Evolutionary conservation across 768 basidiomycete species (phyloP), one percentile per base, ranked within the genome.

Genomic region (Strobilomyces echinocephalus): DNA sequence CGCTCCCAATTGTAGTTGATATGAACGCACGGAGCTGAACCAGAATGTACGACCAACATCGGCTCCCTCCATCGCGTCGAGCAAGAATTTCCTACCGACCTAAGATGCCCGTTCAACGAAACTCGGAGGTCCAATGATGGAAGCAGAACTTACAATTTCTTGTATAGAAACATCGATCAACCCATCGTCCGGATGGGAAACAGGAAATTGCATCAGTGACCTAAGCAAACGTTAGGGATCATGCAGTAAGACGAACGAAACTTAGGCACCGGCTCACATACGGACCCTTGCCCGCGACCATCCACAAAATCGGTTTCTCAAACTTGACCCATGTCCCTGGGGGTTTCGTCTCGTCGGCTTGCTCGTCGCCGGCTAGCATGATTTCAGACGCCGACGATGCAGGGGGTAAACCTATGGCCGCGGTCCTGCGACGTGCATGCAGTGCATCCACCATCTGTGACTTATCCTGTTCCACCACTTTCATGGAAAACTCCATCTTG

Each of bases 181-280:
- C 0, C 90, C 89, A 62, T 94, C 89, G 54, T 87, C 81, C 0
- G 89, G 87, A 46, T 85, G 66, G 20, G 88, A 88, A 4, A 89
- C 84, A 0, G 90, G 92, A 63, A 92, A 94, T 24, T 89, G 82
- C 85, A 92, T 85, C 35, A 87, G 75, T 53, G 87, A 85, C 16
- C 86, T 86, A 48, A 54, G 14, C 38, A 30, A 36, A 12, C 2
- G 15, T 30, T 21, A 24, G 26, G 33, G 15, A 30, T 40, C 44
- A 14, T 20, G 16, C 30, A 20, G 4, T 3, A 36, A 43, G 7
- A 33, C 3, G 14, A 42, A 21, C 16, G 38, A 26, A 20, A 30
- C 41, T 36, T 12, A 55, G 73, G 52, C 60, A 84, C 86, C 82
- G 75, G 49, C 76, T 79, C 39, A 88, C 84, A 69, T 81, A 90